These are phyloP conservation scores for Myrica gale DNA, from an alignment of 306 rosid species.

Conservation along the genomic window DNA sequence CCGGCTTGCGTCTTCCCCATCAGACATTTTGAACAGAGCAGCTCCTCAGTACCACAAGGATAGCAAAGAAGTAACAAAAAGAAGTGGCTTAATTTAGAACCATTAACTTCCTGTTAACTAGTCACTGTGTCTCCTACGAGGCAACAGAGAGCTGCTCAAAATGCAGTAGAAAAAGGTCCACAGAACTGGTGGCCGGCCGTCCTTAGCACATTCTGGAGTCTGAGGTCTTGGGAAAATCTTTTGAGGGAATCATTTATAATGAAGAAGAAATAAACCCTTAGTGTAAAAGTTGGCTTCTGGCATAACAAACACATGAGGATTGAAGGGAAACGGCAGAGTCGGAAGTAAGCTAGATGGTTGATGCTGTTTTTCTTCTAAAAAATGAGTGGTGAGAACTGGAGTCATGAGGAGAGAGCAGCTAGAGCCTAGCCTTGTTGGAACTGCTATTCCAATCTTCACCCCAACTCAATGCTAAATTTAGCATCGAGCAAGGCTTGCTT, in stretches of 20 bases:
- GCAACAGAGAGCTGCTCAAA: conserved; percentile 13
- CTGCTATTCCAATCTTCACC: background rate
- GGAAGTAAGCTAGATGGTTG: conserved; percentile 8
- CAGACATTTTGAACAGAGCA: conserved; percentile 32
- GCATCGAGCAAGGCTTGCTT: background rate
- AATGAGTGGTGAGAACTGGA: conserved; percentile 25
- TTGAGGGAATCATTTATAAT: background rate
- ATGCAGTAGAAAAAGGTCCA: conserved; percentile 11
- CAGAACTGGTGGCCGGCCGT: conserved; percentile 17
- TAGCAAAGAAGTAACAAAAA: background rate
- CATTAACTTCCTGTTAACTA: background rate
- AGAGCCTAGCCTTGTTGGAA: conserved; percentile 7
- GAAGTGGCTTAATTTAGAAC: background rate
- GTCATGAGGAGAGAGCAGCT: too few species aligned
- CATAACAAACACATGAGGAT: conserved; percentile 34
- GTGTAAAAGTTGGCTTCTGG: conserved; percentile 23
- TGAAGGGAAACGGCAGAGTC: conserved; percentile 26
- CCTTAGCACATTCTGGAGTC: conserved; percentile 24
- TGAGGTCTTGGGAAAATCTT: background rate
- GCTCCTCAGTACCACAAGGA: conserved; percentile 26
- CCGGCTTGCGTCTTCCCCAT: conserved; percentile 18
- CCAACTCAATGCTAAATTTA: background rate
- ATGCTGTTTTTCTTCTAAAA: conserved; percentile 17
- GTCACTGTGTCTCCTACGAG: background rate
- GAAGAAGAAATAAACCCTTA: background rate